phyloP scores from a whole-genome alignment of 306 rosid species.

The Ceratonia siliqua region DNA sequence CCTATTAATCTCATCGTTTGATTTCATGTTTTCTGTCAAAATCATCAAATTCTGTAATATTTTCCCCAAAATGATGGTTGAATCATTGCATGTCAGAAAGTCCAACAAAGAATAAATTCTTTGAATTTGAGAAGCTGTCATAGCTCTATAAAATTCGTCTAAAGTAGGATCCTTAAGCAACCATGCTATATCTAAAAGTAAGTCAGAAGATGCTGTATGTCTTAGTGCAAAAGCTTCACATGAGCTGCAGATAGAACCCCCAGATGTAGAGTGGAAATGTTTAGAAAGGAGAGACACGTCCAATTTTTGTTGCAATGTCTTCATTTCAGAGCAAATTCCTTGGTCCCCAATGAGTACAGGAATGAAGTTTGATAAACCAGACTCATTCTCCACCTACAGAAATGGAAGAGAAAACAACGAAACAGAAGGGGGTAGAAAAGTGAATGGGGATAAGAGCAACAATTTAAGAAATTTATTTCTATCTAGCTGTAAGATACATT shows the following conservation, averaged over 20 bases:
- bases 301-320: constrained; percentile 54
- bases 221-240: constrained; percentile 60
- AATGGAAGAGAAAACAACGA: constrained; percentile 15
- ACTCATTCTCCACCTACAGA: constrained; percentile 91
- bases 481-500: constrained; percentile 2
- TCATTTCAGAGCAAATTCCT: constrained; percentile 80
- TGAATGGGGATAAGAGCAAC: constrained; percentile 1
- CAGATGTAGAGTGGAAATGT: constrained; percentile 39
- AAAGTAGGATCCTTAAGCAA: constrained; percentile 74
- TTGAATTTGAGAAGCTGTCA: constrained; percentile 66
- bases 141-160: constrained; percentile 53
- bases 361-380: constrained; percentile 88
- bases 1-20: constrained; percentile 33
- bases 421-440: not conserved
- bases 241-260: constrained; percentile 48
- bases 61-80: constrained; percentile 70
- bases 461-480: not conserved
- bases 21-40: constrained; percentile 47
- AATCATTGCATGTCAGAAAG: constrained; percentile 63
- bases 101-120: constrained; percentile 69
- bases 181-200: constrained; percentile 87
- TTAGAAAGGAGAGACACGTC: constrained; percentile 50
- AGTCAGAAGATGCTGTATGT: constrained; percentile 57
- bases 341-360: constrained; percentile 83
- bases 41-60: constrained; percentile 57